A percentile compares a stretch with the other conserved stretches of the same genome.
phyloP scores from a whole-genome alignment of 192 early-diverging fungal genomes.

The Entomortierella chlamydospora region DNA sequence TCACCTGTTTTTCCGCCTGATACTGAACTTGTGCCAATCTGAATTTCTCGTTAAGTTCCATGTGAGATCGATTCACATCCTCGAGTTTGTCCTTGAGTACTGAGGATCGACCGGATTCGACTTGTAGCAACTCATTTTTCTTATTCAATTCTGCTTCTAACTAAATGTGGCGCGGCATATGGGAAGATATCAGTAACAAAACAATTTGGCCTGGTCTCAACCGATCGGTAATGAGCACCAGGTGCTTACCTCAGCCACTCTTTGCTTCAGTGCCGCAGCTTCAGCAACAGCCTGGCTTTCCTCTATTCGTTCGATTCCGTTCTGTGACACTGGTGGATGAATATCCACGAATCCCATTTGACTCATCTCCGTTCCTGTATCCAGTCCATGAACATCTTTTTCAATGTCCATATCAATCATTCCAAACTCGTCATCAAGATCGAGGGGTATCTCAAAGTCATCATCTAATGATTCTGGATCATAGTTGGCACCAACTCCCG shows the following conservation, averaged over 20 bases:
- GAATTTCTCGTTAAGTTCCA: neutral
- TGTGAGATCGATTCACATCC: neutral
- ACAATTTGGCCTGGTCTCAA: no score
- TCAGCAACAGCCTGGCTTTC: neutral
- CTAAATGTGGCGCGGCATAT: neutral
- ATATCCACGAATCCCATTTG: neutral
- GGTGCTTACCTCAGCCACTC: slow-evolving; percentile 16
- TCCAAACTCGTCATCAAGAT: slow-evolving; percentile 27
- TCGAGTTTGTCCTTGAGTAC: slow-evolving; percentile 30
- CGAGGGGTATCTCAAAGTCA: slow-evolving; percentile 6
- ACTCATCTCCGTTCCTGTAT: neutral
- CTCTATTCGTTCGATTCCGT: neutral
- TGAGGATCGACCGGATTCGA: slow-evolving; percentile 17
- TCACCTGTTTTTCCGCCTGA: slow-evolving; percentile 2
- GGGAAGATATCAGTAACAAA: no score
- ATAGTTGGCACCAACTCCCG: neutral
- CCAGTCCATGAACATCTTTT: neutral
- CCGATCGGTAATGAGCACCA: neutral
- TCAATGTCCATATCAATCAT: slow-evolving; percentile 3
- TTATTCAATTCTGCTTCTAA: slow-evolving; percentile 9
- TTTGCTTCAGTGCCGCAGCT: slow-evolving; percentile 9
- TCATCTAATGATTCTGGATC: slow-evolving; percentile 12
- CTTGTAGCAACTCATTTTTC: slow-evolving; percentile 13
- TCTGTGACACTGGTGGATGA: neutral
- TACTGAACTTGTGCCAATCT: slow-evolving; percentile 1